phyloP scores from a whole-genome alignment of 352 stramenopile species.

The Globisporangium cederbergense region DNA sequence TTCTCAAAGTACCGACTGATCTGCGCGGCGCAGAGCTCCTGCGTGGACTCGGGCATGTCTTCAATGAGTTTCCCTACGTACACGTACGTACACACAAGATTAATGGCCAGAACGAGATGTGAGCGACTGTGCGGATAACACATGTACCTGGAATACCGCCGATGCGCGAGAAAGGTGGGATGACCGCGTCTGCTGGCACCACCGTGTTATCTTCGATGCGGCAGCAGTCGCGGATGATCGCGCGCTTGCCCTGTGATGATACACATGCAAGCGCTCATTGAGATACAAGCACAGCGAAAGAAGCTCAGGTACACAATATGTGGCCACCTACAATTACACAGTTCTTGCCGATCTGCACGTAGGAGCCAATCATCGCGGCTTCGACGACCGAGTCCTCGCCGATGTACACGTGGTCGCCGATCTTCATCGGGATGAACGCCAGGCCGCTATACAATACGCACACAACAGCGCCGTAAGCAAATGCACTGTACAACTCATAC shows the following conservation, averaged over 20 bases:
- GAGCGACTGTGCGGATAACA: background rate
- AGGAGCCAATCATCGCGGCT: slow-evolving; percentile 79
- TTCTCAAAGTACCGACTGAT: slow-evolving; percentile 86
- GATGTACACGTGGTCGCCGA: slow-evolving; percentile 82
- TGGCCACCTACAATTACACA: slow-evolving; percentile 70
- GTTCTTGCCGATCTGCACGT: slow-evolving; percentile 81
- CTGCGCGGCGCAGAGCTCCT: slow-evolving; percentile 62
- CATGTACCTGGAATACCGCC: slow-evolving; percentile 62
- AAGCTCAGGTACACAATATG: background rate
- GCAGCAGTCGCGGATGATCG: slow-evolving; percentile 84
- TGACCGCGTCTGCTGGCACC: slow-evolving; percentile 69
- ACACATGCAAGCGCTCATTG: background rate
- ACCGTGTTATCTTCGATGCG: slow-evolving; percentile 81
- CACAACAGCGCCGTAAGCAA: slow-evolving; percentile 3
- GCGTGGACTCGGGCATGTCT: slow-evolving; percentile 82
- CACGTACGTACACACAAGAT: too few species aligned
- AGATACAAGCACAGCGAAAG: too few species aligned
- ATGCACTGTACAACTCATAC: background rate
- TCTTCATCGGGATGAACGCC: slow-evolving; percentile 81
- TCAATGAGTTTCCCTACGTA: slow-evolving; percentile 54
- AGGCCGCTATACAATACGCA: slow-evolving; percentile 38
- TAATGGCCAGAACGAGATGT: too few species aligned
- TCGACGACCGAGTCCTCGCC: slow-evolving; percentile 73
- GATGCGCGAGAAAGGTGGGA: slow-evolving; percentile 74
- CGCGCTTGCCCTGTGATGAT: slow-evolving; percentile 61